Base-by-base conservation (phyloP, 208 protist species). In the Phytomonas sp. region DNA sequence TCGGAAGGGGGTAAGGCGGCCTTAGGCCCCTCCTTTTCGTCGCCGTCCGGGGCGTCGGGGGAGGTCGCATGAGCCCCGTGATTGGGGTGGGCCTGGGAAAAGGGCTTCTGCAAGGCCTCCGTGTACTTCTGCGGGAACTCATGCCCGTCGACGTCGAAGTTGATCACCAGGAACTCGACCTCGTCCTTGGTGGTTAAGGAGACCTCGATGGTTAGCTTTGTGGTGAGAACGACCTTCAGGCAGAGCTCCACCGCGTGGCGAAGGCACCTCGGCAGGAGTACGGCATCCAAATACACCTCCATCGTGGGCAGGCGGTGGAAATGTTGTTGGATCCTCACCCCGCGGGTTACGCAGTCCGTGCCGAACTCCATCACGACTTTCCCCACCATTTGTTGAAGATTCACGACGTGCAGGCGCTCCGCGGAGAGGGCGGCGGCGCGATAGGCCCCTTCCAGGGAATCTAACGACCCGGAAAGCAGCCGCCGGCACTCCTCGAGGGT, bases 331-430 rank as follows among this genome's bases (percentile, higher is more conserved):
- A 95, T 80, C 23, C 75, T 72, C 14, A 91, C 60, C 4, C 81
- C 80, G 30, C 77, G 80, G 11, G 66, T 71, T 29, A 95, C 83
- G 67, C 85, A 94, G 63, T 90, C 78, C n/a, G 75, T 73, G 12
- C 82, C 86, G 66, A 84, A 91, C 68, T 95, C 86, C 88, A 93
- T 94, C 31, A 95, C 75, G 31, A 95, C 76, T 52, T 90, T 77
- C 0, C 91, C 91, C 61, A 95, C 59, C 78, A 95, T 79, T 69
- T 95, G 86, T 0, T 87, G 83, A 7, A 95, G 78, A 71, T 93
- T 88, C 33, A 95, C 86, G 14, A 87, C 82, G 19, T 83, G 87
- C 60, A 93, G 75, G 31, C 78, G 61, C 67, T 89, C 86, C 70
- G 81, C 90, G 64, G 84, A 88, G 30, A 93, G 76, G 31, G 75